Evolutionary conservation across 176 grass and related monocot genomes (phyloP), one percentile per base, ranked within the genome.

Genomic region (Tillandsia fasciculata): DNA sequence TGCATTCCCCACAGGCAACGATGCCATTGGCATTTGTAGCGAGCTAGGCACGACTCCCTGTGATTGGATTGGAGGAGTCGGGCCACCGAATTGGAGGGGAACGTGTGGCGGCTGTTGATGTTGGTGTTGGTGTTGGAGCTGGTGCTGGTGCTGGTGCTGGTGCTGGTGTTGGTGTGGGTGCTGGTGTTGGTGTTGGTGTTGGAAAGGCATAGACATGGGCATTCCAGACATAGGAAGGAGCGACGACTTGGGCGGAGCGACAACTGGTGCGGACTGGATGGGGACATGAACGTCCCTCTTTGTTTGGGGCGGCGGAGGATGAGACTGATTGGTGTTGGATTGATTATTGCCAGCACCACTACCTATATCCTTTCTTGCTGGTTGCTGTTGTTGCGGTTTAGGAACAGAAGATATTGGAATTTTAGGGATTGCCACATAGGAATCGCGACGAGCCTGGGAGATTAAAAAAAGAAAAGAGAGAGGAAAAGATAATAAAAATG

Each of bases 21-120:
- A 61, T 69, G 71, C 76, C 75, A 99, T 90, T 13, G 84, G 10
- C 89, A 99, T 87, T 79, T 90, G 94, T 58, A 90, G 64, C 54
- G 94, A 88, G 69, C 74, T 93, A 14, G 94, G 57, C 12, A 76
- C 66, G 9, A 86, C 69, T 7, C 84, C 83, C 65, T 90, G 94
- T 54, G 78, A 48, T 10, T 82, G 85, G 64, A 93, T 81, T 67
- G 80, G 83, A 12, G 81, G 53, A 67, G 68, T 79, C 2, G 75
- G 77, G 0, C 68, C 82, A 58, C 85, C 81, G 52, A 86, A 88
- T 79, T 93, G 89, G 49, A 92, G 50, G 71, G 79, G 85, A 66
- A 79, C 74, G 50, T 77, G 71, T 52, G 78, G 77, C 71, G 90
- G 85, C 64, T 85, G 91, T 81, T 64, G 70, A 18, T 66, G 78